Evolutionary conservation across 345 rosid species (phyloP).

Genomic region (Citrus mangshanensis): DNA sequence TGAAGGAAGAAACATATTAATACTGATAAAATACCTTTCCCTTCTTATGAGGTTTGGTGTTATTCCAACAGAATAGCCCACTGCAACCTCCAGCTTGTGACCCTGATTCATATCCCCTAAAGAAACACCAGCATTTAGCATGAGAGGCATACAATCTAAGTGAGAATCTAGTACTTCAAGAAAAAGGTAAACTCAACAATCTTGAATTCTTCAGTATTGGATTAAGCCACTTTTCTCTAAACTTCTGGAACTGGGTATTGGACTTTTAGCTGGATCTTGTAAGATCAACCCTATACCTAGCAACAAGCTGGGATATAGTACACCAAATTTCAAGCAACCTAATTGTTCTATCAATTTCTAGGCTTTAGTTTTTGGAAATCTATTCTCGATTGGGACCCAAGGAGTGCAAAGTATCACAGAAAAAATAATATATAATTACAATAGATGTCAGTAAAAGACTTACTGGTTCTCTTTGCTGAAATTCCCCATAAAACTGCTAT

Average conservation of each 20-base stretch:
- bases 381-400: background rate
- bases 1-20: background rate
- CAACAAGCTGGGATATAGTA: background rate
- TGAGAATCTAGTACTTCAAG: background rate
- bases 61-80: conserved; percentile 82
- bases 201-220: too few relatives aligned
- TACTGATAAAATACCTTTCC: conserved; percentile 47
- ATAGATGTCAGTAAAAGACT: conserved; percentile 36
- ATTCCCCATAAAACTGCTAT: conserved; percentile 37
- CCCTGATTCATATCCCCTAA: conserved; percentile 85
- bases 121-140: conserved; percentile 10
- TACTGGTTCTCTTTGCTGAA: conserved; percentile 75
- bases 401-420: background rate
- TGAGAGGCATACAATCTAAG: background rate
- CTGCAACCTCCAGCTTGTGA: conserved; percentile 76
- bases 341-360: background rate
- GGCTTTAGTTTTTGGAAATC: background rate
- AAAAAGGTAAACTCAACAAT: too few relatives aligned
- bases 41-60: conserved; percentile 37
- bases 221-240: background rate
- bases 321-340: background rate
- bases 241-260: background rate
- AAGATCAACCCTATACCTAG: background rate
- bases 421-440: background rate
- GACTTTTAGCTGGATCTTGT: background rate